Conservation (phyloP, 495 filamentous ascomycete species). For the Neurospora sp. region DNA sequence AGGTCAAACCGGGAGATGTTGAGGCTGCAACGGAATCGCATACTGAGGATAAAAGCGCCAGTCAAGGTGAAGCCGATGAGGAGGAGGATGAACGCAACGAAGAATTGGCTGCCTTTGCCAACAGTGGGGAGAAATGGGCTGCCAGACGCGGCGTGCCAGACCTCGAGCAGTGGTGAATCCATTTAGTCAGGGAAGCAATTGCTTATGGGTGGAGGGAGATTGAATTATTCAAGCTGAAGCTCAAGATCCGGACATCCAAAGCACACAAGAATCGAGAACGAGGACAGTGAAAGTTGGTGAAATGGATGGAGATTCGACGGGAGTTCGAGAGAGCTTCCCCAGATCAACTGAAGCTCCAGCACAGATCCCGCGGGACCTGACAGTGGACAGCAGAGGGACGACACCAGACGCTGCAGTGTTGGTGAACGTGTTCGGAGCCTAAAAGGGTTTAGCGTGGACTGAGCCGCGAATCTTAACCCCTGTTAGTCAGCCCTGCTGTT, state of each 20-base stretch:
- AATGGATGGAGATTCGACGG: background rate
- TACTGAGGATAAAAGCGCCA: slow-evolving; percentile 75
- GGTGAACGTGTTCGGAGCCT: slow-evolving; percentile 15
- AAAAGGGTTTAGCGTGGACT: slow-evolving; percentile 10
- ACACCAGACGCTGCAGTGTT: background rate
- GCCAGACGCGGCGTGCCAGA: slow-evolving; percentile 82
- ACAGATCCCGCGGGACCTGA: background rate
- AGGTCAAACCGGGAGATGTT: background rate
- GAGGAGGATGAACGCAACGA: slow-evolving; percentile 70
- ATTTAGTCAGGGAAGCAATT: slow-evolving; percentile 27
- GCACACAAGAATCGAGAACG: background rate
- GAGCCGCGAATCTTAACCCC: background rate
- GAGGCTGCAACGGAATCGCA: slow-evolving; percentile 23
- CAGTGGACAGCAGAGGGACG: background rate
- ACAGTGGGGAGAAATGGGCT: slow-evolving; percentile 74
- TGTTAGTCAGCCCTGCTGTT: slow-evolving; percentile 2
- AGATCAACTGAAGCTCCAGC: background rate
- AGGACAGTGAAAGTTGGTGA: background rate
- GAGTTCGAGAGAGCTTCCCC: background rate
- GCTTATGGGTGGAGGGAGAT: background rate
- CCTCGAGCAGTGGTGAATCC: slow-evolving; percentile 67
- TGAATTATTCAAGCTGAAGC: background rate
- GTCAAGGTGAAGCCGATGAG: slow-evolving; percentile 54
- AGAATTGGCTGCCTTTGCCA: slow-evolving; percentile 74
- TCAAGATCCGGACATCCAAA: background rate